Evolutionary conservation across 2,329 filamentous ascomycete species (phyloP), one percentile per base, ranked within the genome.

Genomic region (Teratosphaeria epicoccoides): DNA sequence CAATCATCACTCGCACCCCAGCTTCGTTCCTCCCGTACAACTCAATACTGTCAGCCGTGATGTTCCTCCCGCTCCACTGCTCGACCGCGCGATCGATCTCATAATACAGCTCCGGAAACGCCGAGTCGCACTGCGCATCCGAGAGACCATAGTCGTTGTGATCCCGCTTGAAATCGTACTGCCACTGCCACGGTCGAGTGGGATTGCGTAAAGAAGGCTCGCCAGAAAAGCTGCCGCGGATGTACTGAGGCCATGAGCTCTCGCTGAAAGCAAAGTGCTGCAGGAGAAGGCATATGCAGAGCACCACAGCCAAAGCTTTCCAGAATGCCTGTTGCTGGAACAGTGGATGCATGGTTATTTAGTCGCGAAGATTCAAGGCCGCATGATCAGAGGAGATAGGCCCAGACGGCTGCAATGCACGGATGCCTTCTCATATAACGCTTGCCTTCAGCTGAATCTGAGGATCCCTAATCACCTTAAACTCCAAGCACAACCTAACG

Each of bases 1-100:
- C 68, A 29, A 71, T 68, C 65, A 70, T 64, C 24, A 59, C 65
- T n/a, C 64, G 61, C 47, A 71, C 60, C 4, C 64, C 64, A 47
- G 64, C 61, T 12, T 53, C 57, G 22, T 59, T 63, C 63, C 63
- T 65, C 46, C 59, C 55, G 23, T 49, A 43, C 50, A 64, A 49
- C 10, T 63, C 62, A 45, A 63, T 56, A 20, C 64, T 62, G 14
- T 62, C 57, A 40, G 61, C 52, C 2, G 58, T 62, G 43, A 67
- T 55, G 49, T 61, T 59, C 43, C 52, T 49, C 22, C 53, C 53
- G 3, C 54, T 52, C 59, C 62, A 62, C 49, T 60, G 61, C 10
- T 54, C 46, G n/a, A 56, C 56, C 4, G 64, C 57, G 20, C 64
- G 57, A 45, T 66, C 57, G 37, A 68, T 60, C 47, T 66, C 64